phyloP scores from a whole-genome alignment of 495 filamentous ascomycete species.

The Aeminium ludgeri region DNA sequence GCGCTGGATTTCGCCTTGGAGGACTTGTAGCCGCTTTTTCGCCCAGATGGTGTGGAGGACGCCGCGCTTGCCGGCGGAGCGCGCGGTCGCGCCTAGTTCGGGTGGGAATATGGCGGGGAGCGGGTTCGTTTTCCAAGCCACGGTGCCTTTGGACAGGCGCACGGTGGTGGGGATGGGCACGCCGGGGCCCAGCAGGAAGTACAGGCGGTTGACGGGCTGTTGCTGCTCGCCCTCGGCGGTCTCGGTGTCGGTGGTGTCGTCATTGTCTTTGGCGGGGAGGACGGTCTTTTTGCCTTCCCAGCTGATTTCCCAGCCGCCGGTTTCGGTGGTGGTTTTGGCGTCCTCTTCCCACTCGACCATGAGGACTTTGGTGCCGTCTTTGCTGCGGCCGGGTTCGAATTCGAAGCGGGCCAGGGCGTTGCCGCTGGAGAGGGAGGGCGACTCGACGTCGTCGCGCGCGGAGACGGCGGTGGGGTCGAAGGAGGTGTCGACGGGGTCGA shows the following conservation, averaged over 20 bases:
- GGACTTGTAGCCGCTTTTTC: conserved; percentile 51
- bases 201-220: conserved; percentile 38
- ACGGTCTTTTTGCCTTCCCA: conserved; percentile 59
- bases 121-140: conserved; percentile 42
- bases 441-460: conserved; percentile 24
- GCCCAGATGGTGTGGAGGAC: conserved; percentile 74
- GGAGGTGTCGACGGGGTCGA: conserved; percentile 23
- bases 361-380: conserved; percentile 69
- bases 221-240: neutral
- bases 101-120: conserved; percentile 68
- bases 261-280: conserved; percentile 45
- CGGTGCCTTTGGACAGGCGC: conserved; percentile 31
- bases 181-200: conserved; percentile 55
- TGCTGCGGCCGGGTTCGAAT: conserved; percentile 57
- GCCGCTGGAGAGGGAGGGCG: conserved; percentile 23
- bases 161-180: conserved; percentile 49
- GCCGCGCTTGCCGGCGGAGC: conserved; percentile 53
- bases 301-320: conserved; percentile 49
- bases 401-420: conserved; percentile 64
- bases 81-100: conserved; percentile 45
- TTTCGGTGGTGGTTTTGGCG: conserved; percentile 24
- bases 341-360: conserved; percentile 72
- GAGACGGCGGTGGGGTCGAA: conserved; percentile 11
- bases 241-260: no score
- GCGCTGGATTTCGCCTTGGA: conserved; percentile 24